phyloP scores from a whole-genome alignment of 129 eudicot species.

The Lactuca sativa region DNA sequence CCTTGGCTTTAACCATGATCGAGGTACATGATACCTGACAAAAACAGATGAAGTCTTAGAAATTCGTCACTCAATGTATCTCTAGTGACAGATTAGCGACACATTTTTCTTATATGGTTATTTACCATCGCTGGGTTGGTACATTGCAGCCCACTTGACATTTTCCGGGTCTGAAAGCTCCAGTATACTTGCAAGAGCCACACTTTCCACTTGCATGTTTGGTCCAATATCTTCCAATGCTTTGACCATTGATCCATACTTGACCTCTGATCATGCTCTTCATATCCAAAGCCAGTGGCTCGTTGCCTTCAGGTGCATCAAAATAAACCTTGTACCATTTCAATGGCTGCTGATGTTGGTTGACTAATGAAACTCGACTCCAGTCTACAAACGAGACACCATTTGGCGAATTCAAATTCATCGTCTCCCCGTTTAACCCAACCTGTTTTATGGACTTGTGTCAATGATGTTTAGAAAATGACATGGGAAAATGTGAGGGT shows the following conservation, averaged over 20 bases:
- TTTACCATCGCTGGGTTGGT: constrained; percentile 85
- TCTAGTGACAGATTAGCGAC: too few relatives aligned
- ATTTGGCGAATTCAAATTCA: constrained; percentile 58
- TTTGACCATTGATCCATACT: constrained; percentile 86
- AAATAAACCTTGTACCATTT: constrained; percentile 93
- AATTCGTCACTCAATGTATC: background rate
- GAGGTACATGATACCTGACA: constrained; percentile 90
- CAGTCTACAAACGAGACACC: constrained; percentile 63
- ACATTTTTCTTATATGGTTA: background rate
- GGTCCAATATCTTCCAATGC: constrained; percentile 87
- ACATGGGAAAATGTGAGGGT: too few relatives aligned
- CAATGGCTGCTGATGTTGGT: constrained; percentile 58
- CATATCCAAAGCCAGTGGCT: constrained; percentile 79
- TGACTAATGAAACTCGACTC: constrained; percentile 42
- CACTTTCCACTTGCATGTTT: constrained; percentile 66
- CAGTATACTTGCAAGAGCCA: constrained; percentile 56
- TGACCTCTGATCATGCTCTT: constrained; percentile 85
- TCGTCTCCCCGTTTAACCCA: constrained; percentile 75
- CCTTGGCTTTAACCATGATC: constrained; percentile 81
- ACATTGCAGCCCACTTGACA: constrained; percentile 78
- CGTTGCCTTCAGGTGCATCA: constrained; percentile 71
- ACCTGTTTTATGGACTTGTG: constrained; percentile 38
- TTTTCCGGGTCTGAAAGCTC: constrained; percentile 58
- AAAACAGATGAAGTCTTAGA: background rate
- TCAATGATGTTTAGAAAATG: background rate